Percentiles rank a stretch among this genome's conserved stretches.
Evolutionary conservation across 768 basidiomycete genomes (phyloP).

Genomic region (Scleroderma citrinum): DNA sequence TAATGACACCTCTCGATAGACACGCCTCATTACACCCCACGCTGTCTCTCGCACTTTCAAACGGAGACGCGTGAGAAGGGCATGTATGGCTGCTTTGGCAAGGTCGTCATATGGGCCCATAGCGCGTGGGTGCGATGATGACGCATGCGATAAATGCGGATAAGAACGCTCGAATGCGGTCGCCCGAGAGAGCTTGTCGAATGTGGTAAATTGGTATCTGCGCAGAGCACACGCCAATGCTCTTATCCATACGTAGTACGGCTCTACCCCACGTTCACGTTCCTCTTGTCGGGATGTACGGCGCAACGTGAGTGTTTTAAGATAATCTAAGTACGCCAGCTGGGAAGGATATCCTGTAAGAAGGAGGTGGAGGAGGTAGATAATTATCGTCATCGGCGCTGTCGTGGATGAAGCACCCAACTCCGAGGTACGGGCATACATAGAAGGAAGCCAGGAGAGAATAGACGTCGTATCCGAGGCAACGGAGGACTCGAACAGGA

Average conservation of each 20-base stretch:
- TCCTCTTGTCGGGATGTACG: constrained; percentile 17
- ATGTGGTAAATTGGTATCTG: constrained; percentile 45
- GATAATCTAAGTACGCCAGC: constrained; percentile 35
- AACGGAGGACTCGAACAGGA: constrained; percentile 53
- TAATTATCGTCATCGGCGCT: constrained; percentile 36
- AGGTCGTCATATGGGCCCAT: constrained; percentile 15
- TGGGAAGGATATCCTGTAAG: constrained; percentile 58
- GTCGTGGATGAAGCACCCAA: constrained; percentile 14
- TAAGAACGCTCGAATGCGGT: constrained; percentile 22
- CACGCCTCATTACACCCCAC: constrained; percentile 55
- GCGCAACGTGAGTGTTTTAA: constrained; percentile 29
- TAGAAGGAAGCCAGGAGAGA: constrained; percentile 48
- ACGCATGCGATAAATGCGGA: constrained; percentile 1
- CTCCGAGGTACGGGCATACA: constrained; percentile 32
- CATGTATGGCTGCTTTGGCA: constrained; percentile 37
- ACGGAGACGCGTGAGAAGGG: constrained; percentile 43
- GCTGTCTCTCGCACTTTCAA: constrained; percentile 45
- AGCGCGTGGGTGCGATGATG: neutral
- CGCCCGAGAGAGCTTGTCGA: constrained; percentile 40
- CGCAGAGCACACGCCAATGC: constrained; percentile 48
- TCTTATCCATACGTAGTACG: constrained; percentile 45
- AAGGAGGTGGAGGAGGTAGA: constrained; percentile 54
- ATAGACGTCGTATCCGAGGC: constrained; percentile 51
- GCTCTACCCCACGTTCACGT: too few species aligned
- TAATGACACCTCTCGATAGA: constrained; percentile 54